Conservation (phyloP, 345 rosid species). For the Viola odorata region DNA sequence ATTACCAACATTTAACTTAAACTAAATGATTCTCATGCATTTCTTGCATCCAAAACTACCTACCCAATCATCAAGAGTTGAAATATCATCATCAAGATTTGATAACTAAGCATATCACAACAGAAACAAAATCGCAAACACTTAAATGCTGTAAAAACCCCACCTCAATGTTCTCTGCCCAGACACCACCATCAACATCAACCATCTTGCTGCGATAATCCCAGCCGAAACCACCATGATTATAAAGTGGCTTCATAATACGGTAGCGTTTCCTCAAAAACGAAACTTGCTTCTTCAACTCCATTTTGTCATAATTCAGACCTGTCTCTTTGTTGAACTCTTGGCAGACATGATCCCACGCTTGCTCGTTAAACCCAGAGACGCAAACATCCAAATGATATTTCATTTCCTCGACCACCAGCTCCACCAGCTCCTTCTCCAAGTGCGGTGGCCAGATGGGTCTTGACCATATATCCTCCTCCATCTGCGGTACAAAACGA, state of each 20-base stretch:
- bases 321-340: not conserved
- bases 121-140: not conserved
- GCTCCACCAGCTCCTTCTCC: not conserved
- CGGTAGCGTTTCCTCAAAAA: not conserved
- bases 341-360: not conserved
- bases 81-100: not conserved
- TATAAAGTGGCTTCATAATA: not conserved
- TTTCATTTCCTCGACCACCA: too few species aligned
- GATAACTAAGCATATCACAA: not conserved
- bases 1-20: too few species aligned
- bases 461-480: not conserved
- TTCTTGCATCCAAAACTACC: too few species aligned
- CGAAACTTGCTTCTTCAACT: not conserved
- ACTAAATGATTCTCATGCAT: too few species aligned
- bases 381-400: not conserved
- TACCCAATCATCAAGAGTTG: too few species aligned
- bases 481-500: too few species aligned
- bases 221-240: not conserved
- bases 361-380: not conserved
- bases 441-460: not conserved
- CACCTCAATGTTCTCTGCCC: not conserved
- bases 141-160: not conserved
- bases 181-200: not conserved
- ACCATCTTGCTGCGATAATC: not conserved
- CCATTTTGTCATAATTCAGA: not conserved